Evolutionary conservation across 192 early-diverging fungal genomes (phyloP).

Genomic region (Linnemannia elongata): DNA sequence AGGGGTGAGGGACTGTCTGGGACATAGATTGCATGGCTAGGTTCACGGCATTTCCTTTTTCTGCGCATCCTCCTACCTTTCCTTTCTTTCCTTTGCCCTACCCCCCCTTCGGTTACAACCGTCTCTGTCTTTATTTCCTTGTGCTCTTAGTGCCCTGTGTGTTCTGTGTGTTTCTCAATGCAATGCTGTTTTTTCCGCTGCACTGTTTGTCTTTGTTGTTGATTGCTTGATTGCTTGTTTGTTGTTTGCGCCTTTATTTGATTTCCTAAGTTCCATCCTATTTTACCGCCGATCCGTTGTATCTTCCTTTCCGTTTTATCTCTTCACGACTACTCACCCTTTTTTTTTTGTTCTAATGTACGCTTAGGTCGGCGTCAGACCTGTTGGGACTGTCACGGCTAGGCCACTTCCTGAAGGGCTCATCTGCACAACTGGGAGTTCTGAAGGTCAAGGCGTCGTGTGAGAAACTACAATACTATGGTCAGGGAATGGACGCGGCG

Average conservation of each 20-base stretch:
- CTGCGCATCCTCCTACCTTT: no score
- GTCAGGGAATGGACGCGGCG: constrained; percentile 70
- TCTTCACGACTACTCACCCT: background rate
- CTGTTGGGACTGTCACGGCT: constrained; percentile 78
- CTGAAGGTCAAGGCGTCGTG: constrained; percentile 84
- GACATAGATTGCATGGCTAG: background rate
- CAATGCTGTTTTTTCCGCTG: background rate
- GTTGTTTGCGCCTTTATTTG: background rate
- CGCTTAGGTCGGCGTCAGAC: constrained; percentile 66
- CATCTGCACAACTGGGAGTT: constrained; percentile 88
- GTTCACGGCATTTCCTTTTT: no score
- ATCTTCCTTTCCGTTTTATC: background rate
- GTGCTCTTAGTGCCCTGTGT: no score
- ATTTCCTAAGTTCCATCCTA: background rate
- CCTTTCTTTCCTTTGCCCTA: no score
- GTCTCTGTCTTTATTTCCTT: no score
- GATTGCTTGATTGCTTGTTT: background rate
- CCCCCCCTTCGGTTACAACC: no score
- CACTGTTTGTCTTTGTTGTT: background rate
- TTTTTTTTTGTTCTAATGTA: background rate
- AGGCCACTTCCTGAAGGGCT: constrained; percentile 95
- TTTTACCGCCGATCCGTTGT: background rate
- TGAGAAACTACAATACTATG: constrained; percentile 91
- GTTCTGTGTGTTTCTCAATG: no score
- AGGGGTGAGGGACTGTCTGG: background rate